Base-by-base conservation (phyloP, 176 grass and related monocot species). In the Bromus sterilis region DNA sequence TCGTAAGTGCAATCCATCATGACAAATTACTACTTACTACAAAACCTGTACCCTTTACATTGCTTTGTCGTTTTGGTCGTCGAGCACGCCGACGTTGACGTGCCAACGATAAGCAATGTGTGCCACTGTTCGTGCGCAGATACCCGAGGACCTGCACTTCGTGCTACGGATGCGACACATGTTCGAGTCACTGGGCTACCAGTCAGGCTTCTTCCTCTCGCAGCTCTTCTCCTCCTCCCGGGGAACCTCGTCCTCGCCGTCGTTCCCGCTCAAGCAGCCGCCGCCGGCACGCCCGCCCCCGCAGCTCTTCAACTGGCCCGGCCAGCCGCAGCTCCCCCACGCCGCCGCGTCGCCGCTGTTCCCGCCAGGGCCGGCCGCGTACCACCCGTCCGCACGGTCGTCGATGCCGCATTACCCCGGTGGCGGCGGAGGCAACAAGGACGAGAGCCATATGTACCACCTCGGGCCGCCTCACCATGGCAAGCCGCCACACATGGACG, bases 151-250 rank as follows among this genome's bases (percentile, higher is more conserved):
- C 73, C 83, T 99, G 84, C 97, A 92, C 83, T 99, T 99, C 84
- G 97, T 99, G 64, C 91, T 96, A 78, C 87, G 93, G 33, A 99
- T 99, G 97, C 89, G 97, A 42, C 91, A 99, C 82, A 96, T 96
- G 93, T 99, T 96, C 56, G 97, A 99, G 83, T 99, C 97, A 5
- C 87, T 99, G 24, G 97, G 93, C 9, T 96, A 99, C 85, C 97
- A 99, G 71, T 99, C 97, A 7, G 97, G 97, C 29, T 93, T 99
- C 93, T 96, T 96, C 87, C 93, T 99, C 26, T 99, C 97, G 34
- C 97, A 99, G 86, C 91, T 99, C 41, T 96, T 96, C 89, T 99
- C 96, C 65, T 95, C 93, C 11, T 87, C 87, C 34, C 87, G 93
- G 32, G 85, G 87, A 73, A 53, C 86, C 68, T 88, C 93, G 13